Percentiles rank a stretch among this genome's conserved stretches.
Evolutionary conservation across 805 yeast species (phyloP).

Genomic region (Saturnispora sekii): DNA sequence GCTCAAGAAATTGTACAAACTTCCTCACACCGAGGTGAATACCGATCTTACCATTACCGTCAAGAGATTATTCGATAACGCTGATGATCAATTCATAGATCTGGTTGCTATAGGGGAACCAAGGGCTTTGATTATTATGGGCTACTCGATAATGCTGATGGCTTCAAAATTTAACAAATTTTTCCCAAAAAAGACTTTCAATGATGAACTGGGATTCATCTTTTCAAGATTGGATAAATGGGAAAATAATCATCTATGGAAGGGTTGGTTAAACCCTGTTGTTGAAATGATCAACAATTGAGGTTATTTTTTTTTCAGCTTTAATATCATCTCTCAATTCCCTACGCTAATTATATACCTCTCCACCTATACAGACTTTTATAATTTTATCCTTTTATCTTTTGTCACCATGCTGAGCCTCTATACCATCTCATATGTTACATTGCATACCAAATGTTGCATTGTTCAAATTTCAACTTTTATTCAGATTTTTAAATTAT

Average conservation of each 20-base stretch:
- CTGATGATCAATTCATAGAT: slow-evolving; percentile 6
- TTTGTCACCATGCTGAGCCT: neutral
- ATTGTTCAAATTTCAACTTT: neutral
- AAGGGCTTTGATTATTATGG: slow-evolving; percentile 16
- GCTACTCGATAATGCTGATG: slow-evolving; percentile 15
- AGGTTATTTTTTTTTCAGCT: neutral
- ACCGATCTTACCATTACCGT: slow-evolving; percentile 13
- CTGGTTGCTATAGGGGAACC: slow-evolving; percentile 15
- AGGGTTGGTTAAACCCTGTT: slow-evolving; percentile 12
- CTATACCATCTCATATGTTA: too few species aligned
- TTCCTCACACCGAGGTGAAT: slow-evolving; percentile 6
- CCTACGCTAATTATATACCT: neutral
- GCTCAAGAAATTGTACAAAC: slow-evolving; percentile 6
- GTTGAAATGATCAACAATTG: slow-evolving; percentile 3
- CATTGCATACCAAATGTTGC: too few species aligned
- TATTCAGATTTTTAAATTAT: neutral
- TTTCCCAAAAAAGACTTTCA: slow-evolving; percentile 3
- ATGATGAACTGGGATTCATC: slow-evolving; percentile 10
- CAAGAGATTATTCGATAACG: slow-evolving; percentile 12
- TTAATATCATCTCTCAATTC: neutral
- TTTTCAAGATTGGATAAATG: slow-evolving; percentile 1
- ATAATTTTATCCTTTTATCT: neutral
- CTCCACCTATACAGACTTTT: neutral
- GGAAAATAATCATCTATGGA: slow-evolving; percentile 8
- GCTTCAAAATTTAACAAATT: slow-evolving; percentile 8